Evolutionary conservation across 768 basidiomycete species (phyloP).

Genomic region (Tylopilus balloui): DNA sequence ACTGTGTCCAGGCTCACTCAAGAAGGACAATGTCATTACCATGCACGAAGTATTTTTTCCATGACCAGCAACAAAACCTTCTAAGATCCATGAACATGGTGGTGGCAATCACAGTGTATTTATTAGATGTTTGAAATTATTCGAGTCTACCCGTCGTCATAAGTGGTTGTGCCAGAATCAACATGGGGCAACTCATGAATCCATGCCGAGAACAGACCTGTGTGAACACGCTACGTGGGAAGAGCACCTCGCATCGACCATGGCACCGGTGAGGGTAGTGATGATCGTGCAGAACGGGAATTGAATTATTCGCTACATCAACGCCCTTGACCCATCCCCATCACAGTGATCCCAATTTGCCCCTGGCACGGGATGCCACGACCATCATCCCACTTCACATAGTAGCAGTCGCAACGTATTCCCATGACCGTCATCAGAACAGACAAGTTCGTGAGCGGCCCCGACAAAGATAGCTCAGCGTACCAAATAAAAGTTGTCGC

Average conservation of each 20-base stretch:
- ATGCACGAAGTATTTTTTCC: too few relatives aligned
- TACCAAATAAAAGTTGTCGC: too few relatives aligned
- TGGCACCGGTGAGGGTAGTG: background rate
- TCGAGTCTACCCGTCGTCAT: too few relatives aligned
- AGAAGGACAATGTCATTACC: constrained; percentile 35
- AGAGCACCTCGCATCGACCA: background rate
- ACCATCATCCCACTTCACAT: background rate
- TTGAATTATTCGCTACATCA: too few relatives aligned
- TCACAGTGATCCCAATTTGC: background rate
- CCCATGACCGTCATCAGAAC: background rate
- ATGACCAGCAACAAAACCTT: too few relatives aligned
- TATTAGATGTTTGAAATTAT: too few relatives aligned
- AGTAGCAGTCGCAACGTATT: background rate
- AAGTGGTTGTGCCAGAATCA: background rate
- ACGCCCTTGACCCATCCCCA: too few relatives aligned
- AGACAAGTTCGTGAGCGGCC: background rate
- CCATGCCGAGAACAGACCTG: background rate
- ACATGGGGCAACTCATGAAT: background rate
- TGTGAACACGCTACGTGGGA: background rate
- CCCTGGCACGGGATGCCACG: too few relatives aligned
- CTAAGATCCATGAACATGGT: too few relatives aligned
- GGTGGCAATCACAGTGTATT: too few relatives aligned
- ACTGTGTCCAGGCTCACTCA: constrained; percentile 47
- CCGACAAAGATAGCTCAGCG: too few relatives aligned
- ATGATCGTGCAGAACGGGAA: too few relatives aligned